Evolutionary conservation across 1,139 yeast genomes (phyloP).

Genomic region (Taphrina pruni): DNA sequence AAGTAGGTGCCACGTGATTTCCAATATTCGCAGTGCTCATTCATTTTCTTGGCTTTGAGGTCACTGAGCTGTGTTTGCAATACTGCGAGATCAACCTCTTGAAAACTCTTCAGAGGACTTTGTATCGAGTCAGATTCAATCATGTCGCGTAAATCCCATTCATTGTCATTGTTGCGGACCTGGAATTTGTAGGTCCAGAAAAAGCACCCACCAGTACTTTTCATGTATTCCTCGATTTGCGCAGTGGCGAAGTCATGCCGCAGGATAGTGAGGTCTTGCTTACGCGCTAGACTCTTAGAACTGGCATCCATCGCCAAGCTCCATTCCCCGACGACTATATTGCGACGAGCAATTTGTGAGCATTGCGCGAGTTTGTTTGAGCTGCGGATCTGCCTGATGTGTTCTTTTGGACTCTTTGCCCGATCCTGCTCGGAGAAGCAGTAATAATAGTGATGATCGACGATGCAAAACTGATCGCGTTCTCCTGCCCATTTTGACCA

Average conservation of each 20-base stretch:
- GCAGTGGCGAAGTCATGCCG: slow-evolving; percentile 58
- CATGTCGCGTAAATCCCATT: slow-evolving; percentile 92
- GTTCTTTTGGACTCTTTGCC: slow-evolving; percentile 65
- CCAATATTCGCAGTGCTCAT: slow-evolving; percentile 57
- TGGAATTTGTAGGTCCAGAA: slow-evolving; percentile 93
- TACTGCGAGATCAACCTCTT: slow-evolving; percentile 44
- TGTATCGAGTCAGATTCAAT: slow-evolving; percentile 67
- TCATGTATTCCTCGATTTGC: slow-evolving; percentile 53
- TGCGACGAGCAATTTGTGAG: slow-evolving; percentile 55
- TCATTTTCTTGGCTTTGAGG: slow-evolving; percentile 36
- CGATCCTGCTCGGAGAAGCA: slow-evolving; percentile 82
- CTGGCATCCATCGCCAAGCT: slow-evolving; percentile 82
- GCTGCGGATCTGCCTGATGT: slow-evolving; percentile 57
- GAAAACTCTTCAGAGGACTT: slow-evolving; percentile 53
- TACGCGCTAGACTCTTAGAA: slow-evolving; percentile 65
- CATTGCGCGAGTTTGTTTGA: slow-evolving; percentile 52
- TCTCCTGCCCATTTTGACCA: slow-evolving; percentile 70
- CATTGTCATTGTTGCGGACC: slow-evolving; percentile 61
- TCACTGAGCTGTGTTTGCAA: slow-evolving; percentile 52
- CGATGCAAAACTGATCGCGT: slow-evolving; percentile 50
- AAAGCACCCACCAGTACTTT: slow-evolving; percentile 68
- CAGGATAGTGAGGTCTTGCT: slow-evolving; percentile 57
- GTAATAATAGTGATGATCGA: slow-evolving; percentile 86
- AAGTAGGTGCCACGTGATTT: slow-evolving; percentile 65
- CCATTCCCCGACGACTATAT: slow-evolving; percentile 84